Percentiles rank a stretch among this genome's conserved stretches.
These are phyloP conservation scores for Stevia rebaudiana DNA, from an alignment of 140 eudicot species.

Conservation along the genomic window DNA sequence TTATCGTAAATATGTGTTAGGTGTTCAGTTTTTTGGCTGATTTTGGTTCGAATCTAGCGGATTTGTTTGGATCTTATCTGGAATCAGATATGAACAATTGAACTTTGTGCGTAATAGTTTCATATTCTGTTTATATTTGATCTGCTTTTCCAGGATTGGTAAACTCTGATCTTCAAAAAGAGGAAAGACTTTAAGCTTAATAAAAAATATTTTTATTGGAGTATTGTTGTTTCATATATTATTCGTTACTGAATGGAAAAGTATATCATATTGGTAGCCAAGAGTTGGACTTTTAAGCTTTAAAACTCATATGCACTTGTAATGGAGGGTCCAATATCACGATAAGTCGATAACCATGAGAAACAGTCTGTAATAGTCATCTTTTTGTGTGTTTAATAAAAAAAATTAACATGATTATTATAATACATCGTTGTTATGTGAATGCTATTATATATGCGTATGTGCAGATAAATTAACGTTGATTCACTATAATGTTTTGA, in stretches of 20 bases:
- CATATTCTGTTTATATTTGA: constrained; percentile 4
- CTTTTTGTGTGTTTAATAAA: neutral
- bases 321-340: neutral
- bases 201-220: neutral
- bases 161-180: neutral
- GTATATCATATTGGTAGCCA: constrained; percentile 3
- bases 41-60: neutral
- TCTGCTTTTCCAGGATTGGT: constrained; percentile 5
- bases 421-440: neutral
- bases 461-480: neutral
- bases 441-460: too few species aligned
- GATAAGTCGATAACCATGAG: neutral
- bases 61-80: constrained; percentile 8
- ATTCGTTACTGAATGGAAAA: neutral
- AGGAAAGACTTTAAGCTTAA: neutral
- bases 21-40: neutral
- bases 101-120: neutral
- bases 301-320: neutral
- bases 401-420: neutral
- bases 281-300: neutral
- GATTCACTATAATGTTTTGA: too few species aligned
- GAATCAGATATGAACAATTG: constrained; percentile 17
- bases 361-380: neutral
- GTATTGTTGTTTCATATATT: neutral
- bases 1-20: neutral